phyloP scores from a whole-genome alignment of 768 basidiomycete genomes.

The Podaxis sp. region DNA sequence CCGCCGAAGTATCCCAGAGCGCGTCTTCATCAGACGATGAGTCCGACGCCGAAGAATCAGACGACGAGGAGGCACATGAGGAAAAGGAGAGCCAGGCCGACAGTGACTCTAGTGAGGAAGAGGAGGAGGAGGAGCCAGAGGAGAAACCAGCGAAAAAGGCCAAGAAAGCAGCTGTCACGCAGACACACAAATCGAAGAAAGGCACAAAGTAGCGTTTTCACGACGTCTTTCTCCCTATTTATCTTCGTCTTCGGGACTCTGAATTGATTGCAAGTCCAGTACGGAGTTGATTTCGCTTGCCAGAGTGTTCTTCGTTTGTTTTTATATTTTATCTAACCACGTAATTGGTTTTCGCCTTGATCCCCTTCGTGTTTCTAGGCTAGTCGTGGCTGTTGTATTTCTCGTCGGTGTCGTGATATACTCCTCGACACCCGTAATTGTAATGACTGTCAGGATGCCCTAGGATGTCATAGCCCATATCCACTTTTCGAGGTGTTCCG shows the following conservation, averaged over 20 bases:
- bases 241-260: conserved; percentile 4
- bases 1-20: conserved; percentile 26
- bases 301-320: conserved; percentile 15
- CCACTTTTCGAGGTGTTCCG: not conserved
- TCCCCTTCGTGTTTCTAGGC: not conserved
- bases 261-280: conserved; percentile 2
- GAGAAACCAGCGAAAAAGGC: conserved; percentile 16
- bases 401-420: conserved; percentile 6
- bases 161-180: conserved; percentile 3
- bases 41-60: conserved; percentile 34
- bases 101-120: conserved; percentile 27
- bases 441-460: conserved; percentile 6
- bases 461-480: not conserved
- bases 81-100: conserved; percentile 23
- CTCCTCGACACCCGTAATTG: conserved; percentile 10
- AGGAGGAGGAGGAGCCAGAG: conserved; percentile 30
- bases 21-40: conserved; percentile 25
- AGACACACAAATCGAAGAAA: conserved; percentile 9
- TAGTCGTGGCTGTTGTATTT: conserved; percentile 11
- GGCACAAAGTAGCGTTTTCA: conserved; percentile 5
- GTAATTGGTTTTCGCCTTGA: conserved; percentile 3
- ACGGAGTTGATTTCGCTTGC: conserved; percentile 7
- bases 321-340: conserved; percentile 23
- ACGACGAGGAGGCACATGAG: conserved; percentile 33
- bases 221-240: not conserved